Evolutionary conservation across 1,284 basidiomycete genomes (phyloP).

Genomic region (Somion occarium): DNA sequence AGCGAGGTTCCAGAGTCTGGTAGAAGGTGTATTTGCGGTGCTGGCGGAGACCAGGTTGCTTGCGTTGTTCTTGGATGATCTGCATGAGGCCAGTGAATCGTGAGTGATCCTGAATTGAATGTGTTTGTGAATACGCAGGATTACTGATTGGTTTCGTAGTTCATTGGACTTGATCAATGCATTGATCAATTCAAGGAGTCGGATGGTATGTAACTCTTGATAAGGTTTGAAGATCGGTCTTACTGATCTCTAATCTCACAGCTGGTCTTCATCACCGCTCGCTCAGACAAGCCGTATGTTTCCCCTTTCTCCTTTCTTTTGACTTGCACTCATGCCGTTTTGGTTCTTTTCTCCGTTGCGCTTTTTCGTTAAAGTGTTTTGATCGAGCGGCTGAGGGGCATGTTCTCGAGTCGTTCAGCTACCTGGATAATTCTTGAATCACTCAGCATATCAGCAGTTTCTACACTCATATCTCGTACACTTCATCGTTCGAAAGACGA

Average conservation of each 20-base stretch:
- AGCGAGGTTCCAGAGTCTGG: conserved; percentile 61
- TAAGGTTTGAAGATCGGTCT: conserved; percentile 18
- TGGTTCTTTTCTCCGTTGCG: neutral
- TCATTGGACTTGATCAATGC: conserved; percentile 61
- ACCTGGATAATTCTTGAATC: conserved; percentile 67
- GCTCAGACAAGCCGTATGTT: conserved; percentile 51
- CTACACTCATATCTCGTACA: conserved; percentile 54
- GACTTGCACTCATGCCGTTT: conserved; percentile 4
- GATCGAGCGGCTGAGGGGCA: conserved; percentile 46
- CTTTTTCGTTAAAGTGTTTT: conserved; percentile 26
- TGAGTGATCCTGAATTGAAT: conserved; percentile 27
- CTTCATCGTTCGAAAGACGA: conserved; percentile 57
- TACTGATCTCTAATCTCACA: too few species aligned
- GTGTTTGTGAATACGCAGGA: neutral
- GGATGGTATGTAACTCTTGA: too few species aligned
- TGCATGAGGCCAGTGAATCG: conserved; percentile 70
- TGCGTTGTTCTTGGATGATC: conserved; percentile 64
- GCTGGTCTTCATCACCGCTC: conserved; percentile 62
- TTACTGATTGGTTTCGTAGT: conserved; percentile 26
- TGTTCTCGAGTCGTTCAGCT: conserved; percentile 53
- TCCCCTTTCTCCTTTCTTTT: conserved; percentile 3
- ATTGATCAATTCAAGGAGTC: conserved; percentile 56
- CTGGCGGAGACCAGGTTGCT: conserved; percentile 64
- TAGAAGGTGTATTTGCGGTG: conserved; percentile 63
- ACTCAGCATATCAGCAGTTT: conserved; percentile 48